Base-by-base conservation (phyloP, 108 stramenopile species). In the Mediolabrus comicus region DNA sequence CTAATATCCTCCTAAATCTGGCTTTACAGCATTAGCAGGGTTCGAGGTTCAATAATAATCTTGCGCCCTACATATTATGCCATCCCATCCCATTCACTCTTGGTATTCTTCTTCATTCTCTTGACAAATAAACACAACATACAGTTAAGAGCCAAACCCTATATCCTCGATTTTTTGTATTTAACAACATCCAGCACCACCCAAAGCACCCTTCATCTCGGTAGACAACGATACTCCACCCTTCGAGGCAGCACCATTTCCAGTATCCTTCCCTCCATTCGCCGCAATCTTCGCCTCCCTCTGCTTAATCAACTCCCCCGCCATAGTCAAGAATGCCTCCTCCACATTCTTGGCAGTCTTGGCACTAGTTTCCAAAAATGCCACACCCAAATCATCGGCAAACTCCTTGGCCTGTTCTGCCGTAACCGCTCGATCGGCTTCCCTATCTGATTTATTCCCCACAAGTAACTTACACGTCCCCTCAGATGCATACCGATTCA, bases 281-380 rank as follows among this genome's bases (percentile, higher is more conserved):
- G 68, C 72, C 49, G 58, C 77, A 33, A 53, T 25, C 60, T 86
- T 73, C 27, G 87, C 81, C 57, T 82, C 90, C 57, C 92, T 53
- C 61, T 91, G 89, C 61, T 87, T 87, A 80, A 97, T 98, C n/a
- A 98, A 81, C 71, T 97, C 95, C 24, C 91, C 91, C 27, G 98
- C 97, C 98, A 98, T 98, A 41, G 95, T 96, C 73, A 97, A 82
- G 58, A 98, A 98, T 1, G 98, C 98, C 67, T 97, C 97, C 70
- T 98, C 97, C 8, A 99, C 98, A 80, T 99, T 98, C 59, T 94
- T 90, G 35, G 97, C 96, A 33, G 77, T 95, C 70, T 97, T 98
- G 25, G 98, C 98, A 62, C 86, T 88, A 6, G 97, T 97, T 77
- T 98, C 98, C 74, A 98, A 85, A 79, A 97, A 98, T n/a, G 97